These are phyloP conservation scores for Rhizophagus sp. DNA, from an alignment of 192 early-diverging fungal species.

Conservation along the genomic window DNA sequence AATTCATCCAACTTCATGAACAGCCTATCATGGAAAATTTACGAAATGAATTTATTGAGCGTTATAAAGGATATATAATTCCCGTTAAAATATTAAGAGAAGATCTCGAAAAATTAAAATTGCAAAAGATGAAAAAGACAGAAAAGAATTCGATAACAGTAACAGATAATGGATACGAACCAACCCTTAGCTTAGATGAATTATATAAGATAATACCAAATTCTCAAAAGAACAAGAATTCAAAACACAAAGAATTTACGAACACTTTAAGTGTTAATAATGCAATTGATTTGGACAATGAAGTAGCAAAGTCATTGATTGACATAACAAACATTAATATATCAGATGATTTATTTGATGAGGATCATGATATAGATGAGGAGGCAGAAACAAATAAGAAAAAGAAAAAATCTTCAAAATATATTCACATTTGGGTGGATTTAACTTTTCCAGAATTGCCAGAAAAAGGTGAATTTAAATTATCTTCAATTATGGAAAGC, in stretches of 20 bases:
- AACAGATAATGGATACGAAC: slow-evolving; percentile 26
- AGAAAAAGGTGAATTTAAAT: slow-evolving; percentile 80
- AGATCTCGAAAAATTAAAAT: slow-evolving; percentile 39
- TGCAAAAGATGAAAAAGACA: slow-evolving; percentile 19
- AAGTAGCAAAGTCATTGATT: not conserved
- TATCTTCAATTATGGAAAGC: slow-evolving; percentile 75
- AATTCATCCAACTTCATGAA: slow-evolving; percentile 86
- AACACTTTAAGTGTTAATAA: slow-evolving; percentile 23
- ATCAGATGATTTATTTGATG: slow-evolving; percentile 39
- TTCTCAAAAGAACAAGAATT: slow-evolving; percentile 10
- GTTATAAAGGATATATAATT: slow-evolving; percentile 73
- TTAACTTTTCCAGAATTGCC: slow-evolving; percentile 80
- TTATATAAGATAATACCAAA: slow-evolving; percentile 36
- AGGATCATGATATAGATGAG: slow-evolving; percentile 43
- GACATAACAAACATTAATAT: slow-evolving; percentile 19
- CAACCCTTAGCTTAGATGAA: slow-evolving; percentile 40
- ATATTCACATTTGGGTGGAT: slow-evolving; percentile 47
- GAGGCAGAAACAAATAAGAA: slow-evolving; percentile 37
- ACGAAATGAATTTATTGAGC: slow-evolving; percentile 76
- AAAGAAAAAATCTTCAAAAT: slow-evolving; percentile 33
- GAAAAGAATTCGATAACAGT: slow-evolving; percentile 25
- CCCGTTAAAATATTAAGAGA: slow-evolving; percentile 47
- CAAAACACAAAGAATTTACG: not conserved
- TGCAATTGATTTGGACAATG: slow-evolving; percentile 6
- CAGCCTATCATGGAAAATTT: slow-evolving; percentile 84